Conservation (phyloP, 441 rosid species). For the Croton laevigatus region DNA sequence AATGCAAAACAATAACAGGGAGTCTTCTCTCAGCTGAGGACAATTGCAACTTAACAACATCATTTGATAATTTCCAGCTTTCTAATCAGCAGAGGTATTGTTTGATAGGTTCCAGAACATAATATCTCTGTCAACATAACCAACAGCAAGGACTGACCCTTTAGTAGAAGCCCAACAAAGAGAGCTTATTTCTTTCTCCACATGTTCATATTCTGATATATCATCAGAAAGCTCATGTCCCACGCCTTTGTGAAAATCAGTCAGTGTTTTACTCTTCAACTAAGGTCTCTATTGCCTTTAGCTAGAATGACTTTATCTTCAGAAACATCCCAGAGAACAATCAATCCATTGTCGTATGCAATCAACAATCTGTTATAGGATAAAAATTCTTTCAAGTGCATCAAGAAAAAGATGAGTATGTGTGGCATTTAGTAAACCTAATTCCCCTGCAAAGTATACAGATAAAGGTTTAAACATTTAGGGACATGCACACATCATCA, state of each 20-base stretch:
- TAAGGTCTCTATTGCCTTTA: slow-evolving; percentile 61
- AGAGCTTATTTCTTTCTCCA: slow-evolving; percentile 63
- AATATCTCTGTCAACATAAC: slow-evolving; percentile 66
- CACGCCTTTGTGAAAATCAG: slow-evolving; percentile 35
- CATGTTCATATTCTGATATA: slow-evolving; percentile 32
- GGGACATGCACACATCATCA: background rate
- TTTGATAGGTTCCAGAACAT: slow-evolving; percentile 55
- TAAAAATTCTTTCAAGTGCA: slow-evolving; percentile 15
- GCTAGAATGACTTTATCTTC: slow-evolving; percentile 44
- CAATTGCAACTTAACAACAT: slow-evolving; percentile 54
- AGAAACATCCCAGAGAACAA: slow-evolving; percentile 57
- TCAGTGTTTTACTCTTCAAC: slow-evolving; percentile 40
- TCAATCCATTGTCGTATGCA: slow-evolving; percentile 58
- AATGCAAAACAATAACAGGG: slow-evolving; percentile 66
- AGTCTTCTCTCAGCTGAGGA: slow-evolving; percentile 56
- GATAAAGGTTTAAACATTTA: background rate
- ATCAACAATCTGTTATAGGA: slow-evolving; percentile 63
- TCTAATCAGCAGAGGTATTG: slow-evolving; percentile 10
- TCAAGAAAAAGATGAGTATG: slow-evolving; percentile 17
- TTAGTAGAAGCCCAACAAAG: slow-evolving; percentile 72
- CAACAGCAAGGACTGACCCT: slow-evolving; percentile 71
- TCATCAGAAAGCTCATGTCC: slow-evolving; percentile 28
- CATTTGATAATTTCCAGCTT: slow-evolving; percentile 29
- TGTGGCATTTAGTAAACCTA: background rate
- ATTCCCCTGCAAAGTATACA: background rate